A percentile compares a stretch with the other conserved stretches of the same genome.
Conservation (phyloP, 768 basidiomycete genomes). For the Amanita phalloides region DNA sequence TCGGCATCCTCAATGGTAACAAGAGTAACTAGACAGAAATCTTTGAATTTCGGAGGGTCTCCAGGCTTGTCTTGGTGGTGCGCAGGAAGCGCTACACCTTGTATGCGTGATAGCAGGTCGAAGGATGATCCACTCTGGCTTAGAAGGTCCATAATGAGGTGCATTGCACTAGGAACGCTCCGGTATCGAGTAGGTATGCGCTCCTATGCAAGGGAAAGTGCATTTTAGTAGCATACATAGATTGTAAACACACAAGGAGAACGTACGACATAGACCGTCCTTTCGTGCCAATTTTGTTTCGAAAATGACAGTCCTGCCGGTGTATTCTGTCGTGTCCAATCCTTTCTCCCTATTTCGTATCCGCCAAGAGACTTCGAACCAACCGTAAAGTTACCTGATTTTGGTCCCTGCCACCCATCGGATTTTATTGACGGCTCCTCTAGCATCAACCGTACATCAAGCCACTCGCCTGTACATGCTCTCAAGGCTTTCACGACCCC, state of each 20-base stretch:
- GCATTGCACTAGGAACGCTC: conserved; percentile 35
- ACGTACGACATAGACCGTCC: conserved; percentile 58
- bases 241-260: background rate
- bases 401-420: conserved; percentile 13
- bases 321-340: conserved; percentile 21
- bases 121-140: conserved; percentile 6
- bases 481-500: conserved; percentile 51
- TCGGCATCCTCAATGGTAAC: conserved; percentile 26
- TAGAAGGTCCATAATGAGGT: conserved; percentile 31
- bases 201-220: conserved; percentile 36
- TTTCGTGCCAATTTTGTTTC: conserved; percentile 46
- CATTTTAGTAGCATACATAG: background rate
- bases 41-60: conserved; percentile 51
- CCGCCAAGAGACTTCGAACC: conserved; percentile 22
- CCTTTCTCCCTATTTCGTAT: conserved; percentile 56
- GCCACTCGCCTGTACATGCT: conserved; percentile 25
- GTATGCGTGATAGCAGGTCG: conserved; percentile 22
- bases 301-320: conserved; percentile 12
- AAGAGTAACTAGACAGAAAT: conserved; percentile 65
- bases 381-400: conserved; percentile 8
- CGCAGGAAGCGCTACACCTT: conserved; percentile 45
- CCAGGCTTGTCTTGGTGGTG: conserved; percentile 54
- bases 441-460: conserved; percentile 58
- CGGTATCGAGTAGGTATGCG: conserved; percentile 50
- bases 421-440: conserved; percentile 26